Percentiles rank a stretch among this genome's conserved stretches.
phyloP scores from a whole-genome alignment of 2,329 filamentous ascomycete species.

The Calcarisporium arbuscula region DNA sequence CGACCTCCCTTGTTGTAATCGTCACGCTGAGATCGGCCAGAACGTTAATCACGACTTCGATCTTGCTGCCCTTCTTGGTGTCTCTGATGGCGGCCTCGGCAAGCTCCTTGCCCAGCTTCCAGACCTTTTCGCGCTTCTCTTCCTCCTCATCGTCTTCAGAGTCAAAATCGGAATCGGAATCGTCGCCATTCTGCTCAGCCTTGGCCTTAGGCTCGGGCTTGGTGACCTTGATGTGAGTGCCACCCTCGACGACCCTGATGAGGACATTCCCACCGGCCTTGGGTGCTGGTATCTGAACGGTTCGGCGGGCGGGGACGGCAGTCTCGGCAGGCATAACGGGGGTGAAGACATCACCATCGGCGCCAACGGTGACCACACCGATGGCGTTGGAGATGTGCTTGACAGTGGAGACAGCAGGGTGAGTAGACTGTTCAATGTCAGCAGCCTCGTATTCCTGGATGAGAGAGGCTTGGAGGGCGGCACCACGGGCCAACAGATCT shows the following conservation, averaged over 20 bases:
- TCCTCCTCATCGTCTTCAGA: constrained; percentile 73
- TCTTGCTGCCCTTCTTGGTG: constrained; percentile 81
- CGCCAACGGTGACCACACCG: constrained; percentile 66
- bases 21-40: constrained; percentile 72
- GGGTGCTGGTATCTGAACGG: constrained; percentile 69
- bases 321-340: constrained; percentile 82
- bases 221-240: constrained; percentile 86
- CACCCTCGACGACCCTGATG: constrained; percentile 81
- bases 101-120: constrained; percentile 78
- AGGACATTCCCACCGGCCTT: constrained; percentile 82
- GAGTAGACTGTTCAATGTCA: constrained; percentile 93
- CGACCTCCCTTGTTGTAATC: constrained; percentile 77
- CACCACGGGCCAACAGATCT: constrained; percentile 81
- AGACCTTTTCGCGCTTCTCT: constrained; percentile 82
- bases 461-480: constrained; percentile 89
- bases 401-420: constrained; percentile 89
- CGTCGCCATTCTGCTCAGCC: constrained; percentile 62
- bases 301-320: constrained; percentile 80
- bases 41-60: constrained; percentile 91
- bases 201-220: constrained; percentile 77
- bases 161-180: constrained; percentile 50
- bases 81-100: constrained; percentile 80
- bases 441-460: constrained; percentile 91
- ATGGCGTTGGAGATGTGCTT: constrained; percentile 86
- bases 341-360: constrained; percentile 63